Percentiles rank a stretch among this genome's conserved stretches.
phyloP scores from a whole-genome alignment of 179 eudicot species.

The Beta corolliflora region DNA sequence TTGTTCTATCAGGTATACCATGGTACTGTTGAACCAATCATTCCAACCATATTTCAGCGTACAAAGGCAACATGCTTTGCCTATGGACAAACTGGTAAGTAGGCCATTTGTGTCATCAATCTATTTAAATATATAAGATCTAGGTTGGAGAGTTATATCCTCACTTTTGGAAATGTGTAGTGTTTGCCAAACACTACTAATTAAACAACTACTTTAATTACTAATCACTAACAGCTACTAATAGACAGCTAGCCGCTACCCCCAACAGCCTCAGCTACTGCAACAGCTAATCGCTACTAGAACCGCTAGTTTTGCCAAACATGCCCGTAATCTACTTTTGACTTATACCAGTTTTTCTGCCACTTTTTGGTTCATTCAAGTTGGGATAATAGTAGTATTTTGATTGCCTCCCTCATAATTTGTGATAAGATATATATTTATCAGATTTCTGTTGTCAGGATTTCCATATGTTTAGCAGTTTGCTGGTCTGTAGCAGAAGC shows the following conservation, averaged over 20 bases:
- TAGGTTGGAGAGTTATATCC: background rate
- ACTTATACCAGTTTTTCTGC: background rate
- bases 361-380: background rate
- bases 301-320: too few relatives aligned
- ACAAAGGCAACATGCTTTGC: conserved; percentile 99
- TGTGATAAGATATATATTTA: background rate
- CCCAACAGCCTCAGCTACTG: too few relatives aligned
- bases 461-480: background rate
- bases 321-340: background rate
- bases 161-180: background rate
- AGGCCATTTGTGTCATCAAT: background rate
- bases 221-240: too few relatives aligned
- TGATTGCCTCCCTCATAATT: background rate
- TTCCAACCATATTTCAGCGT: conserved; percentile 87
- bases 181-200: too few relatives aligned
- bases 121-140: background rate
- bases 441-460: background rate
- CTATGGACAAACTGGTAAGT: conserved; percentile 92
- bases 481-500: background rate
- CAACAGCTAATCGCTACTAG: too few relatives aligned
- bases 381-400: background rate
- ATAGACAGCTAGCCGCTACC: too few relatives aligned
- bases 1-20: conserved; percentile 69
- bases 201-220: too few relatives aligned
- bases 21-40: conserved; percentile 84